phyloP scores from a whole-genome alignment of 2,329 filamentous ascomycete genomes.

The Penicillium sp. region DNA sequence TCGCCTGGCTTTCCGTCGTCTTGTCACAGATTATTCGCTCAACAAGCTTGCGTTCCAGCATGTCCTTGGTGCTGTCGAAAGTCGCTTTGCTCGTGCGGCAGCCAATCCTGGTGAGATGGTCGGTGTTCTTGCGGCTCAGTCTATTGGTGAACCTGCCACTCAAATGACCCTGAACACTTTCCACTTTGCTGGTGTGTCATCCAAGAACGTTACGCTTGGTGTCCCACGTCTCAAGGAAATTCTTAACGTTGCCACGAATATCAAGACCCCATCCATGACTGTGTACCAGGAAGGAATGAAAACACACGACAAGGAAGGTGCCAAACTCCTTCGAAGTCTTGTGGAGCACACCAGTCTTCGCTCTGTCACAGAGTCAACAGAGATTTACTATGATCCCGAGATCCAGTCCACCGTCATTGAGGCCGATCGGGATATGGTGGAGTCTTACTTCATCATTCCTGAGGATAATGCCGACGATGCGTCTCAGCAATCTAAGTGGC shows the following conservation, averaged over 20 bases:
- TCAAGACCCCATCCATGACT: constrained; percentile 97
- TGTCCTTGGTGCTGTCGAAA: constrained; percentile 85
- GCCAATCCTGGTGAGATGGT: constrained; percentile 98
- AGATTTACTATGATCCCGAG: constrained; percentile 96
- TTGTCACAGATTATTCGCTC: constrained; percentile 80
- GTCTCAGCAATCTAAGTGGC: constrained; percentile 80
- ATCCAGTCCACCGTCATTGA: constrained; percentile 81
- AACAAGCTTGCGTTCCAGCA: constrained; percentile 92
- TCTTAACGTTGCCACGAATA: constrained; percentile 94
- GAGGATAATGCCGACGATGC: constrained; percentile 70
- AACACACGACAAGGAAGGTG: constrained; percentile 68
- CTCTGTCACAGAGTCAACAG: constrained; percentile 85
- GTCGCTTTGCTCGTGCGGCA: constrained; percentile 77
- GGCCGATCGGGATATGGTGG: constrained; percentile 88
- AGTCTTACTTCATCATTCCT: constrained; percentile 93
- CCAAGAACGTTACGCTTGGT: constrained; percentile 99
- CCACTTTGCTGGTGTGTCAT: constrained; percentile 99
- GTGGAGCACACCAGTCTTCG: constrained; percentile 94
- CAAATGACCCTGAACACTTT: constrained; percentile 99
- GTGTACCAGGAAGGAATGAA: constrained; percentile 72
- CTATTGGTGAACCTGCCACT: constrained; percentile 96
- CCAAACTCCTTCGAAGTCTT: constrained; percentile 79
- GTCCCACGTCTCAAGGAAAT: constrained; percentile 99
- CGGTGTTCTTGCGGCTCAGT: constrained; percentile 93
- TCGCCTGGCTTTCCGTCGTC: constrained; percentile 84